A percentile compares a stretch with the other conserved stretches of the same genome.
phyloP scores from a whole-genome alignment of 176 grass and related monocot genomes.

The Cenchrus purpureus region DNA sequence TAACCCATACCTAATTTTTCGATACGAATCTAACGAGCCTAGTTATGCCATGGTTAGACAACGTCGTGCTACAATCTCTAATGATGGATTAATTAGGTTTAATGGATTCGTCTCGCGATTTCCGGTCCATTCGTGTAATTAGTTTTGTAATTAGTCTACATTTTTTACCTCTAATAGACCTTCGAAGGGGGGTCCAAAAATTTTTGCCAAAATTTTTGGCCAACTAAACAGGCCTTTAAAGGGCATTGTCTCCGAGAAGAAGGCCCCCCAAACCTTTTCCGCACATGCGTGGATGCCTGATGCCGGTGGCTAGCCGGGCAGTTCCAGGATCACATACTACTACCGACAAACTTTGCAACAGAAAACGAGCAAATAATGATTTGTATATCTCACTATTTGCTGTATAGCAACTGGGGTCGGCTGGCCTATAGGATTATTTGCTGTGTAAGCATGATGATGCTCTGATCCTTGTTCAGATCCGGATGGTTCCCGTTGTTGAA shows the following conservation, averaged over 20 bases:
- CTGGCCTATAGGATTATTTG: background rate
- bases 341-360: background rate
- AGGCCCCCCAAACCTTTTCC: conserved; percentile 12
- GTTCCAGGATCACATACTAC: background rate
- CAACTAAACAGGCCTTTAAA: too few relatives aligned
- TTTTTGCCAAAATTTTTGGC: too few relatives aligned
- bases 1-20: too few relatives aligned
- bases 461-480: background rate
- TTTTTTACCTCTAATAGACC: too few relatives aligned
- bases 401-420: conserved; percentile 8
- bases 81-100: too few relatives aligned
- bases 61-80: too few relatives aligned
- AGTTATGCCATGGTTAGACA: too few relatives aligned
- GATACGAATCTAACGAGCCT: too few relatives aligned
- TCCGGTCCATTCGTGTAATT: too few relatives aligned
- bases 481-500: background rate
- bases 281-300: conserved; percentile 49
- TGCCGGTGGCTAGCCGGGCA: conserved; percentile 25
- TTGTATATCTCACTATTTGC: background rate
- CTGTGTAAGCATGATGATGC: background rate
- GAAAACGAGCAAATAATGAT: conserved; percentile 25
- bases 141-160: too few relatives aligned
- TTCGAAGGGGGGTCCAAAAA: too few relatives aligned
- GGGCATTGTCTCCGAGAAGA: conserved; percentile 31
- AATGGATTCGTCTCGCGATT: too few relatives aligned